These are phyloP conservation scores for Irpex rosettiformis DNA, from an alignment of 1,284 basidiomycete species.

Conservation along the genomic window DNA sequence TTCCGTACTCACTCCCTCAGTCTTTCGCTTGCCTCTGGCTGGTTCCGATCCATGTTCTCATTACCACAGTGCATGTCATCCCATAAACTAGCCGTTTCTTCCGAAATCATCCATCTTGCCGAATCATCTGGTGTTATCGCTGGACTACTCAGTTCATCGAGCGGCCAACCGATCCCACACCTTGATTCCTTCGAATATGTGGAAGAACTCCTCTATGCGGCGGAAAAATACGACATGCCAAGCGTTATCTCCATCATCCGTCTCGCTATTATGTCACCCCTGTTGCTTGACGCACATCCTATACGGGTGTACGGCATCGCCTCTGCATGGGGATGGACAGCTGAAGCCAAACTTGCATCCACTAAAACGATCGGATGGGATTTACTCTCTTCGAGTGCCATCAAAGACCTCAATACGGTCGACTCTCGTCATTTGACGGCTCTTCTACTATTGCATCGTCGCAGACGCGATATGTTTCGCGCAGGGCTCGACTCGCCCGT, in stretches of 20 bases:
- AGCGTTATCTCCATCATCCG: slow-evolving; percentile 51
- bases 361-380: slow-evolving; percentile 36
- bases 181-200: slow-evolving; percentile 44
- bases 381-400: slow-evolving; percentile 36
- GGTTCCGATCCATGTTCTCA: slow-evolving; percentile 51
- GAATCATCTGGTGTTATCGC: slow-evolving; percentile 49
- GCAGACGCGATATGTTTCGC: slow-evolving; percentile 18
- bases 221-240: slow-evolving; percentile 66
- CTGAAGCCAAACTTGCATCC: slow-evolving; percentile 49
- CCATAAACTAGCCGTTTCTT: neutral
- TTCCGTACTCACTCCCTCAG: slow-evolving; percentile 53
- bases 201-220: slow-evolving; percentile 48
- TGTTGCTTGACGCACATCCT: slow-evolving; percentile 39
- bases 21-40: slow-evolving; percentile 53
- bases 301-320: slow-evolving; percentile 52
- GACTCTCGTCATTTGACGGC: slow-evolving; percentile 16
- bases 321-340: slow-evolving; percentile 50
- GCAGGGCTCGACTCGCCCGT: slow-evolving; percentile 17
- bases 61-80: slow-evolving; percentile 39
- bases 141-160: slow-evolving; percentile 50
- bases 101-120: slow-evolving; percentile 45
- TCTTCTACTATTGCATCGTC: slow-evolving; percentile 22
- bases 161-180: slow-evolving; percentile 45
- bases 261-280: slow-evolving; percentile 42
- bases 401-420: slow-evolving; percentile 16